Evolutionary conservation across 2,329 filamentous ascomycete genomes (phyloP).

Genomic region (Penicillium sp.): DNA sequence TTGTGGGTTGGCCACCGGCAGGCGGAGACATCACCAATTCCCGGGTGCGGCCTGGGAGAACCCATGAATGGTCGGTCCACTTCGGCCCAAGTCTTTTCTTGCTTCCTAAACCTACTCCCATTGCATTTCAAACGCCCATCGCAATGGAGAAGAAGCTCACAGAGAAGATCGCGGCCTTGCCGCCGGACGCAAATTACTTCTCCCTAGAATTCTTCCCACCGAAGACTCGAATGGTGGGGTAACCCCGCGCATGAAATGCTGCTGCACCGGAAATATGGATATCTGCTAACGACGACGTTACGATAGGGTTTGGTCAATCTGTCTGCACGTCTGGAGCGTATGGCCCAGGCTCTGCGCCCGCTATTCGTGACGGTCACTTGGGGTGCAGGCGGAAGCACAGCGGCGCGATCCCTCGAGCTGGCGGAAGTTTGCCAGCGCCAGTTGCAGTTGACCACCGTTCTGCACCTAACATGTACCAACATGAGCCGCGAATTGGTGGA

Average conservation of each 20-base stretch:
- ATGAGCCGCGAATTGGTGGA: conserved; percentile 88
- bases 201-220: conserved; percentile 99
- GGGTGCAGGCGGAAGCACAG: conserved; percentile 93
- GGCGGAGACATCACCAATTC: conserved; percentile 18
- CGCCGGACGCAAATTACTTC: conserved; percentile 79
- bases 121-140: conserved; percentile 14
- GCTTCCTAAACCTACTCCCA: conserved; percentile 19
- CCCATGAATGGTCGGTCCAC: conserved; percentile 19
- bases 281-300: conserved; percentile 23
- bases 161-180: conserved; percentile 89
- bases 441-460: conserved; percentile 86
- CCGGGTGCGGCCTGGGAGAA: conserved; percentile 8
- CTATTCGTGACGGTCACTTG: conserved; percentile 97
- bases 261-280: conserved; percentile 1
- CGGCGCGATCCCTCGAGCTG: conserved; percentile 85
- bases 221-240: conserved; percentile 79
- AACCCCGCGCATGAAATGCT: conserved; percentile 23
- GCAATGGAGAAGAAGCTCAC: conserved; percentile 87
- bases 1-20: conserved; percentile 19
- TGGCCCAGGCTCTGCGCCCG: conserved; percentile 86
- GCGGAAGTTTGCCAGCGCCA: conserved; percentile 94
- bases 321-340: conserved; percentile 87
- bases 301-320: conserved; percentile 82
- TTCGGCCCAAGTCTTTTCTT: conserved; percentile 14
- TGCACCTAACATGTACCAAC: conserved; percentile 97